Evolutionary conservation across 2,329 filamentous ascomycete species (phyloP).

Genomic region (Coniochaeta prunicola): DNA sequence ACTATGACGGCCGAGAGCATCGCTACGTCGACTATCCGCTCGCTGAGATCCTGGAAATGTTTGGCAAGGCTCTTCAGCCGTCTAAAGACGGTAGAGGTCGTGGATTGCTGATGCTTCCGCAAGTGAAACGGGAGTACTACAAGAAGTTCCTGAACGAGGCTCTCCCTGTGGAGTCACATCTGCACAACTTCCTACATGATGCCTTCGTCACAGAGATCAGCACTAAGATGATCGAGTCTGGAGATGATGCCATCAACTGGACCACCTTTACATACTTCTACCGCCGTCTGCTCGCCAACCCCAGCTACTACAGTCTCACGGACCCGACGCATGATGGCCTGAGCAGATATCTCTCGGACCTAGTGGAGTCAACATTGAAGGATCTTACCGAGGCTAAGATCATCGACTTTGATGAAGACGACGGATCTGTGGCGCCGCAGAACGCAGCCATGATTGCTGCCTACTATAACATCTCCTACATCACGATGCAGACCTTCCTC

Average conservation of each 20-base stretch:
- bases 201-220: constrained; percentile 96
- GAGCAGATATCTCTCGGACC: constrained; percentile 88
- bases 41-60: constrained; percentile 95
- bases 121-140: constrained; percentile 94
- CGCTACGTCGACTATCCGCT: constrained; percentile 95
- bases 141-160: constrained; percentile 98
- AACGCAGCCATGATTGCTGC: constrained; percentile 98
- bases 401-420: constrained; percentile 90
- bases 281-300: constrained; percentile 86
- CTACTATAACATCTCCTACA: constrained; percentile 99
- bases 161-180: constrained; percentile 87
- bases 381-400: constrained; percentile 91
- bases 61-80: constrained; percentile 81
- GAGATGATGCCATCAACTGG: constrained; percentile 97
- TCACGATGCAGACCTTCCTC: constrained; percentile 98
- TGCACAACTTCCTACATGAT: constrained; percentile 87
- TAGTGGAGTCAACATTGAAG: constrained; percentile 87
- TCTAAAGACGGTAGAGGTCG: constrained; percentile 73
- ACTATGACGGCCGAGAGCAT: constrained; percentile 93
- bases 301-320: constrained; percentile 88
- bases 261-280: constrained; percentile 99
- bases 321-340: constrained; percentile 87
- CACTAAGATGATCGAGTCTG: constrained; percentile 90
- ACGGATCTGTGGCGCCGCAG: constrained; percentile 79
- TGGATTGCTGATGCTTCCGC: constrained; percentile 93